These are phyloP conservation scores for Ustilago esculenta DNA, from an alignment of 1,284 basidiomycete genomes.

Conservation along the genomic window DNA sequence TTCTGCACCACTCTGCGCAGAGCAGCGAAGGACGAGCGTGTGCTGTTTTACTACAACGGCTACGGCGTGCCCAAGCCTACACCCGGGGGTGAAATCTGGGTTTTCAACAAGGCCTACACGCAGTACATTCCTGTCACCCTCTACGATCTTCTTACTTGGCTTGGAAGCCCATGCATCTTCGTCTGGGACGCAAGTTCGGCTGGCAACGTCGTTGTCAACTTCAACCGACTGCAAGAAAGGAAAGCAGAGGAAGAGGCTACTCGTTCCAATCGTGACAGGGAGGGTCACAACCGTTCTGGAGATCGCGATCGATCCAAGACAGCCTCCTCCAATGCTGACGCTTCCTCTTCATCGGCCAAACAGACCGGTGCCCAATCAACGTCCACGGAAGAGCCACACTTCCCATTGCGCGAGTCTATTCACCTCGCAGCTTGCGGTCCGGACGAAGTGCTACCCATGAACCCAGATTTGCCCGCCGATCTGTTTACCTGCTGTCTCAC, in stretches of 20 bases:
- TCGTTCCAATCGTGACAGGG: conserved; percentile 67
- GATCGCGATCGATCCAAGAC: conserved; percentile 25
- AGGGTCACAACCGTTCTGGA: conserved; percentile 17
- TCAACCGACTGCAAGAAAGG: conserved; percentile 84
- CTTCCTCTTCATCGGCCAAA: conserved; percentile 12
- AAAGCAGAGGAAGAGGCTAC: conserved; percentile 78
- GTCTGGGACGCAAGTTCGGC: conserved; percentile 99
- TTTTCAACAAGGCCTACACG: conserved; percentile 96
- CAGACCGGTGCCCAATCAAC: conserved; percentile 22
- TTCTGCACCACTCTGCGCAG: conserved; percentile 87
- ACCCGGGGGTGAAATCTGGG: conserved; percentile 95
- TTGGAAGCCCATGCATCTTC: conserved; percentile 87
- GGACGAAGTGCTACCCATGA: conserved; percentile 90
- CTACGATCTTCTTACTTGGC: conserved; percentile 89
- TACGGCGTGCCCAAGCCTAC: conserved; percentile 98
- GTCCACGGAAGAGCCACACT: conserved; percentile 60
- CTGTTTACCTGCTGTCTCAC: conserved; percentile 97
- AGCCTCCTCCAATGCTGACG: neutral
- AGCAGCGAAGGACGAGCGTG: conserved; percentile 90
- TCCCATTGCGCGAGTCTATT: conserved; percentile 86
- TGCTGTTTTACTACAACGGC: conserved; percentile 97
- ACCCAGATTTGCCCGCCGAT: conserved; percentile 95
- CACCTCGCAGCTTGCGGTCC: conserved; percentile 94
- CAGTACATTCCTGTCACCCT: conserved; percentile 98
- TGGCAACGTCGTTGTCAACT: conserved; percentile 90